phyloP scores from a whole-genome alignment of 768 basidiomycete genomes.

The Tubosaeta sp. region DNA sequence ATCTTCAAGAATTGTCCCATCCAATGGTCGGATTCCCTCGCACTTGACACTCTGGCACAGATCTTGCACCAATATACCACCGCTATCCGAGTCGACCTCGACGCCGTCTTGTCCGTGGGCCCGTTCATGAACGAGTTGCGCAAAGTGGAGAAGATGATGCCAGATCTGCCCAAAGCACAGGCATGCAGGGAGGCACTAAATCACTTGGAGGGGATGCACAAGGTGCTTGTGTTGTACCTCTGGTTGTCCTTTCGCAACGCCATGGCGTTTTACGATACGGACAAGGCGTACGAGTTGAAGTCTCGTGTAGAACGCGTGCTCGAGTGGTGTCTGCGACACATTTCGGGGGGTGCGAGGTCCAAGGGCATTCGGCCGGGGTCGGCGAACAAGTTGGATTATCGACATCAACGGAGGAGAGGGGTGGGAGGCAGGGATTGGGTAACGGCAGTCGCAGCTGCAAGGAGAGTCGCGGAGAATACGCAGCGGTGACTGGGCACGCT shows the following conservation, averaged over 20 bases:
- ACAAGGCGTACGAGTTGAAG: slow-evolving; percentile 51
- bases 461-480: slow-evolving; percentile 11
- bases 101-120: slow-evolving; percentile 17
- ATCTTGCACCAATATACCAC: slow-evolving; percentile 35
- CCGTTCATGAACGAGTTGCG: slow-evolving; percentile 20
- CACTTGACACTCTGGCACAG: slow-evolving; percentile 14
- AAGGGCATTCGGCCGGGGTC: not conserved
- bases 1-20: slow-evolving; percentile 48
- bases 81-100: slow-evolving; percentile 19
- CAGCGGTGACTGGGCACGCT: slow-evolving; percentile 1
- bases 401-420: slow-evolving; percentile 12
- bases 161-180: not conserved
- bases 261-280: slow-evolving; percentile 59
- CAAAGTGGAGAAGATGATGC: slow-evolving; percentile 25
- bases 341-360: slow-evolving; percentile 27
- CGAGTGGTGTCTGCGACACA: slow-evolving; percentile 53
- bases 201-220: slow-evolving; percentile 74
- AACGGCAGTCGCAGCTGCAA: slow-evolving; percentile 20
- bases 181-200: slow-evolving; percentile 17
- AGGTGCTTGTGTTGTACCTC: slow-evolving; percentile 69
- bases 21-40: slow-evolving; percentile 21
- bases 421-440: slow-evolving; percentile 12
- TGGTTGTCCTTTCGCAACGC: slow-evolving; percentile 78
- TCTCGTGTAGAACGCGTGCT: slow-evolving; percentile 59
- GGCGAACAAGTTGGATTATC: slow-evolving; percentile 19